Evolutionary conservation across 495 filamentous ascomycete genomes (phyloP).

Genomic region (Emericellopsis terricola): DNA sequence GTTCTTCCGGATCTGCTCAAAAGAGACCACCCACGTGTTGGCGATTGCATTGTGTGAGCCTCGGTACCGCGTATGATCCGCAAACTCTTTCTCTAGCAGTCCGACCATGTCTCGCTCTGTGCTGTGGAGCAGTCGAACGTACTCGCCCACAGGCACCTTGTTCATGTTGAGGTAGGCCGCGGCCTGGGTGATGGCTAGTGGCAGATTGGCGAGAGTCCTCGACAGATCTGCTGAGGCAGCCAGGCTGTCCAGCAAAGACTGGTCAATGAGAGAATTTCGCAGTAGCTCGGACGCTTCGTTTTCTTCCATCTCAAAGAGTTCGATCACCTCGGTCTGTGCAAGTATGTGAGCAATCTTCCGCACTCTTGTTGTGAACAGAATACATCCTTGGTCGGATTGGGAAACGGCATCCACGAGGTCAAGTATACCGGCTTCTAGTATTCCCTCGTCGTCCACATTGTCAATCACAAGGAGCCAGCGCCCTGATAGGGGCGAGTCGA

Average conservation of each 20-base stretch:
- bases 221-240: slow-evolving; percentile 9
- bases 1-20: slow-evolving; percentile 29
- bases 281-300: slow-evolving; percentile 9
- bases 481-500: slow-evolving; percentile 7
- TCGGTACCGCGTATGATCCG: slow-evolving; percentile 22
- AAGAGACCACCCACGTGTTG: slow-evolving; percentile 36
- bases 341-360: slow-evolving; percentile 7
- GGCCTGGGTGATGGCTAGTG: slow-evolving; percentile 29
- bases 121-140: slow-evolving; percentile 23
- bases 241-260: slow-evolving; percentile 3
- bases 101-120: slow-evolving; percentile 19
- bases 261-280: slow-evolving; percentile 5
- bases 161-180: slow-evolving; percentile 27
- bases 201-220: slow-evolving; percentile 16
- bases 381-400: slow-evolving; percentile 19
- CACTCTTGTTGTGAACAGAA: slow-evolving; percentile 23
- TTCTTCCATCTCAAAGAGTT: slow-evolving; percentile 14
- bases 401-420: slow-evolving; percentile 10
- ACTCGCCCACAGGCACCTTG: slow-evolving; percentile 15
- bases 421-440: slow-evolving; percentile 10
- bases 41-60: slow-evolving; percentile 30
- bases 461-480: slow-evolving; percentile 35
- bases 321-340: slow-evolving; percentile 2
- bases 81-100: slow-evolving; percentile 32
- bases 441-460: slow-evolving; percentile 27